A percentile compares a stretch with the other conserved stretches of the same genome.
These are phyloP conservation scores for Cudoniella acicularis DNA, from an alignment of 495 filamentous ascomycete species.

Conservation along the genomic window DNA sequence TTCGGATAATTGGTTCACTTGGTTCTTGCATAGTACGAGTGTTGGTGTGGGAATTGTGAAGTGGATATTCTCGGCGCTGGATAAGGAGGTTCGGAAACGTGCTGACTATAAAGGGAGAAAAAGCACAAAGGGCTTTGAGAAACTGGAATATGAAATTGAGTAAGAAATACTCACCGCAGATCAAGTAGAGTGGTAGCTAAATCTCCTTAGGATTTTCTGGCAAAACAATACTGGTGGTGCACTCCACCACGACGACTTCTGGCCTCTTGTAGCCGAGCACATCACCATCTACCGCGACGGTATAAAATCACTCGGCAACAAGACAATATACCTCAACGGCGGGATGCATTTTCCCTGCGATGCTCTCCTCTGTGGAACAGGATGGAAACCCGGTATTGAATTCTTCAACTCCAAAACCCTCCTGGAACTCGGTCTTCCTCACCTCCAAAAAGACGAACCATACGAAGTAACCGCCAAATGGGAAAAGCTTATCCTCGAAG, in stretches of 20 bases:
- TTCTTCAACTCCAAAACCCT: constrained; percentile 22
- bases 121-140: constrained; percentile 28
- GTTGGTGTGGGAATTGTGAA: constrained; percentile 27
- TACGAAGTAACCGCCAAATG: too few relatives aligned
- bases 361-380: constrained; percentile 37
- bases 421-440: constrained; percentile 29
- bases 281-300: constrained; percentile 35
- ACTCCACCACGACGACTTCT: constrained; percentile 36
- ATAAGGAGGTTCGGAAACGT: constrained; percentile 21
- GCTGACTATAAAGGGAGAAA: constrained; percentile 17
- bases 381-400: constrained; percentile 30
- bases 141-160: constrained; percentile 23
- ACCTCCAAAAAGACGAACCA: constrained; percentile 23
- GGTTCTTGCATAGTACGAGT: constrained; percentile 28
- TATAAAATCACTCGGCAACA: constrained; percentile 19
- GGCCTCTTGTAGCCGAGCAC: constrained; percentile 34
- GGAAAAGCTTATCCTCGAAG: too few relatives aligned
- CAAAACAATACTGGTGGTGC: constrained; percentile 34
- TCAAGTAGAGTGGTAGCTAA: constrained; percentile 12
- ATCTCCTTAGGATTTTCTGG: constrained; percentile 43
- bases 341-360: constrained; percentile 30
- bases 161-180: constrained; percentile 1
- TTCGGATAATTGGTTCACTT: constrained; percentile 29
- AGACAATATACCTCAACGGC: constrained; percentile 23
- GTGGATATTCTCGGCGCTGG: constrained; percentile 22